phyloP scores from a whole-genome alignment of 2,329 filamentous ascomycete species.

The Fusarium circinatum region DNA sequence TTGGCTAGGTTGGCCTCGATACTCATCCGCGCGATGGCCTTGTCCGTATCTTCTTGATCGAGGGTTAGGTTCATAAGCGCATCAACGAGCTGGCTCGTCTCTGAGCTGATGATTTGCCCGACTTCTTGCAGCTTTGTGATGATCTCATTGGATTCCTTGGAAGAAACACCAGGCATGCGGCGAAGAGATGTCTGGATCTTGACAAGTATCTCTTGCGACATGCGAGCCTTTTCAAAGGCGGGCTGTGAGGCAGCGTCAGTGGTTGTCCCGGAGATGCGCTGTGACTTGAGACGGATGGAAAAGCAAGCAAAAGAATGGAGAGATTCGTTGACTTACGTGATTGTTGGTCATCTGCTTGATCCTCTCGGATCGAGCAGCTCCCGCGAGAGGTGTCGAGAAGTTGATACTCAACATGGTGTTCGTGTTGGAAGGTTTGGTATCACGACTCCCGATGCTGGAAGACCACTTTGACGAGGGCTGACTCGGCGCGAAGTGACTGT shows the following conservation, averaged over 20 bases:
- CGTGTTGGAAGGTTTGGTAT: constrained; percentile 25
- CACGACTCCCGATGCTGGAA: constrained; percentile 25
- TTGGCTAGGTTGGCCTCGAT: constrained; percentile 52
- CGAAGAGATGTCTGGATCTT: constrained; percentile 53
- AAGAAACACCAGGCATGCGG: constrained; percentile 52
- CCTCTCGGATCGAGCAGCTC: constrained; percentile 49
- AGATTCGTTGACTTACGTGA: constrained; percentile 46
- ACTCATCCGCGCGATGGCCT: constrained; percentile 52
- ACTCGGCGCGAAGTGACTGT: constrained; percentile 10
- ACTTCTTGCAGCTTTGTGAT: constrained; percentile 50
- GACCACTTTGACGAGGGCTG: constrained; percentile 31
- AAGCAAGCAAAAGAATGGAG: background rate
- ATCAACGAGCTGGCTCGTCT: constrained; percentile 53
- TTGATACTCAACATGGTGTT: constrained; percentile 51
- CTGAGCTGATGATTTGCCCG: constrained; percentile 51
- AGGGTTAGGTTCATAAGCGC: constrained; percentile 51
- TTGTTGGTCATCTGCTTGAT: constrained; percentile 53
- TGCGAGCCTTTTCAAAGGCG: constrained; percentile 49
- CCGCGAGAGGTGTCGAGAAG: constrained; percentile 53
- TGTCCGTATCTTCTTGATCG: constrained; percentile 53
- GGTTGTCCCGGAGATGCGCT: background rate
- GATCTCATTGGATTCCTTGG: constrained; percentile 50
- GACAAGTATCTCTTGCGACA: constrained; percentile 50
- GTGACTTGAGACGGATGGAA: background rate
- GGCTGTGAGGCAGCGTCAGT: constrained; percentile 38